Percentiles rank a stretch among this genome's conserved stretches.
Conservation (phyloP, 2,329 filamentous ascomycete species). For the Aureobasidium zeae region DNA sequence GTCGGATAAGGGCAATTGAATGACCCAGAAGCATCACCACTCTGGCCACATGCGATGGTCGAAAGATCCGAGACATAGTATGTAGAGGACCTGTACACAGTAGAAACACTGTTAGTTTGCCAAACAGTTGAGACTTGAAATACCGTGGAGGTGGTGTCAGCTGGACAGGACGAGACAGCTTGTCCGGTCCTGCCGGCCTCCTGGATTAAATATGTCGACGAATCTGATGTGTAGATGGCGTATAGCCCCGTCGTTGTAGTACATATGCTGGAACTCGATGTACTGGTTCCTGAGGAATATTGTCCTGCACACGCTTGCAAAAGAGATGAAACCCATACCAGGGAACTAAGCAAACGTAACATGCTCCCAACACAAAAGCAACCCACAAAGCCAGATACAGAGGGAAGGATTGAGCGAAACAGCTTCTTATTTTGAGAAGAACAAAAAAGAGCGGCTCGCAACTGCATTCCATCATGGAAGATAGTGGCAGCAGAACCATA, state of each 20-base stretch:
- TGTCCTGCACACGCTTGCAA: background rate
- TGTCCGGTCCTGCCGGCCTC: background rate
- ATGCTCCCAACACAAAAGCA: background rate
- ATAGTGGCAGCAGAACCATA: background rate
- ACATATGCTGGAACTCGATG: background rate
- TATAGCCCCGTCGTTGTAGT: background rate
- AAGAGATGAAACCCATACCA: conserved; percentile 2
- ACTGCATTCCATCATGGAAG: conserved; percentile 6
- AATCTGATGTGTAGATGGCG: conserved; percentile 11
- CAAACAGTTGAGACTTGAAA: conserved; percentile 7
- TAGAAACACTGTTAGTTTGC: conserved; percentile 11
- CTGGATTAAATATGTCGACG: conserved; percentile 4
- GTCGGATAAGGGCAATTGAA: background rate
- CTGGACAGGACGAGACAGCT: background rate
- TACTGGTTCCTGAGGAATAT: background rate
- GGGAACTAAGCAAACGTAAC: background rate
- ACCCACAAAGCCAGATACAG: background rate
- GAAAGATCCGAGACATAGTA: conserved; percentile 10
- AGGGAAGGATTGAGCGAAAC: background rate
- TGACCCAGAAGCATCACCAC: background rate
- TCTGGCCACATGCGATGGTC: conserved; percentile 3
- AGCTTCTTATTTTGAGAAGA: background rate
- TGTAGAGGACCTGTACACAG: conserved; percentile 13
- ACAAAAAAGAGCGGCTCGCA: background rate
- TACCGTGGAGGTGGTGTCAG: conserved; percentile 1